These are phyloP conservation scores for Apiospora koreana DNA, from an alignment of 2,329 filamentous ascomycete species.

Conservation along the genomic window DNA sequence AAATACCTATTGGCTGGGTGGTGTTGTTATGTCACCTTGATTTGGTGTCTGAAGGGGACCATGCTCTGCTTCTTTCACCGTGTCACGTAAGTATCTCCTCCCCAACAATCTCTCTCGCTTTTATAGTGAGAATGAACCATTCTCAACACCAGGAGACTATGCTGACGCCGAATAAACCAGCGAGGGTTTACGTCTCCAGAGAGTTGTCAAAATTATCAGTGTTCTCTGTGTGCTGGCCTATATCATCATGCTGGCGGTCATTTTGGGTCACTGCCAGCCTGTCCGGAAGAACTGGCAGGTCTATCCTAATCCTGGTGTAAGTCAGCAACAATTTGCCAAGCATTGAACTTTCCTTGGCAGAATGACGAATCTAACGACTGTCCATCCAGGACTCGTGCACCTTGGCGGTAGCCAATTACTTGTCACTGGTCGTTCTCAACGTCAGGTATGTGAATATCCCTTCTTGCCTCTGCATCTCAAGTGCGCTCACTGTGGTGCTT, in stretches of 20 bases:
- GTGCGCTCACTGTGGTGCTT: not conserved
- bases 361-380: not conserved
- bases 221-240: slow-evolving; percentile 3
- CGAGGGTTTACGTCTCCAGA: not conserved
- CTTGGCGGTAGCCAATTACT: slow-evolving; percentile 9
- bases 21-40: slow-evolving; percentile 42
- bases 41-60: slow-evolving; percentile 44
- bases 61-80: slow-evolving; percentile 45
- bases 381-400: not conserved
- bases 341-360: not conserved
- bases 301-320: not conserved
- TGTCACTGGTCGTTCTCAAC: slow-evolving; percentile 2
- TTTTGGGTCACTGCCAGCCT: slow-evolving; percentile 8
- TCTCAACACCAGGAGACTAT: not conserved
- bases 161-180: not conserved
- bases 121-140: too few species aligned
- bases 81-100: slow-evolving; percentile 37
- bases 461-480: too few species aligned
- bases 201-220: not conserved
- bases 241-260: slow-evolving; percentile 10
- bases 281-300: slow-evolving; percentile 7
- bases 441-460: not conserved
- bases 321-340: not conserved
- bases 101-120: too few species aligned
- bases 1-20: slow-evolving; percentile 32